Evolutionary conservation across 495 filamentous ascomycete genomes (phyloP).

Genomic region (Podospora anserina): DNA sequence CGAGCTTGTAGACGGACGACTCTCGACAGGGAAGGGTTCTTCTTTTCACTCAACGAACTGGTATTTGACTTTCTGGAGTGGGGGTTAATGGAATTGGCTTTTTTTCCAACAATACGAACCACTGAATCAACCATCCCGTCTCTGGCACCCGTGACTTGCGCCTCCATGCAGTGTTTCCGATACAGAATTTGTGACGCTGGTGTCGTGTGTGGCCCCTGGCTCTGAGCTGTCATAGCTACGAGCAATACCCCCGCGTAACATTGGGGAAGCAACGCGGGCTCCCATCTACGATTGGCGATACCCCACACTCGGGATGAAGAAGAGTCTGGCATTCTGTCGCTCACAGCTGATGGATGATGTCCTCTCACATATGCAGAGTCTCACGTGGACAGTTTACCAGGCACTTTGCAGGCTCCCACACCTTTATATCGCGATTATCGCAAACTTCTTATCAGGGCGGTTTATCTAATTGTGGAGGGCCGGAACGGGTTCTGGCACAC

Average conservation of each 20-base stretch:
- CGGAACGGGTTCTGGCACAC: constrained; percentile 19
- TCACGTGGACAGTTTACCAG: constrained; percentile 19
- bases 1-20: constrained; percentile 20
- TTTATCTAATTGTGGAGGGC: constrained; percentile 32
- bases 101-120: neutral
- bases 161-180: constrained; percentile 8
- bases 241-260: neutral
- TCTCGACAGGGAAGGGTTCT: constrained; percentile 6
- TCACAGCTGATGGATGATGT: neutral
- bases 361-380: constrained; percentile 19
- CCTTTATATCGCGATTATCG: neutral
- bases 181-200: neutral
- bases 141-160: neutral
- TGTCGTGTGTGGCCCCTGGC: neutral
- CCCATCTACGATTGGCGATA: neutral
- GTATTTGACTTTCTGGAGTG: constrained; percentile 12
- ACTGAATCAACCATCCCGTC: neutral
- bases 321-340: neutral
- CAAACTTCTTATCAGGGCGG: constrained; percentile 31
- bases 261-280: neutral
- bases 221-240: neutral
- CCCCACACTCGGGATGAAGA: neutral
- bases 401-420: constrained; percentile 8
- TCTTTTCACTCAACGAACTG: neutral
- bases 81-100: neutral